Percentiles rank a stretch among this genome's conserved stretches.
phyloP scores from a whole-genome alignment of 2,329 filamentous ascomycete genomes.

The Microdochium bolleyi region DNA sequence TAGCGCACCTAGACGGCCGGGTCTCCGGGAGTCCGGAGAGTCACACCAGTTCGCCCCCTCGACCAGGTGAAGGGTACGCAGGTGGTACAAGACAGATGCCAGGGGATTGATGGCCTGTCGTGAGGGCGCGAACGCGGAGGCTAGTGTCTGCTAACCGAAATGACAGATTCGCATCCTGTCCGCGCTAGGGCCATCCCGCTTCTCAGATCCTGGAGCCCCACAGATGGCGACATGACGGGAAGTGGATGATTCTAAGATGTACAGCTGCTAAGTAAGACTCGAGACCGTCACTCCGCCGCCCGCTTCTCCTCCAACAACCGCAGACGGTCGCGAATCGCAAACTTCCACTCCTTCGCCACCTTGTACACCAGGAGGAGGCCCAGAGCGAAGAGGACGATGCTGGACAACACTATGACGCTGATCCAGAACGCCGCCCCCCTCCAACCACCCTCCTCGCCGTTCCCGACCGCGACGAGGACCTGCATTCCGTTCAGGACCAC shows the following conservation, averaged over 20 bases:
- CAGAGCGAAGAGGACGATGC: constrained; percentile 2
- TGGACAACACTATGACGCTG: constrained; percentile 4
- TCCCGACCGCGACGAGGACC: constrained; percentile 7
- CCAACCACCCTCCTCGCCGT: not conserved
- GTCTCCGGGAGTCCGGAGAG: not conserved
- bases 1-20: not conserved
- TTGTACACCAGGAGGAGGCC: constrained; percentile 6
- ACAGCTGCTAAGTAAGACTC: not conserved
- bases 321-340: constrained; percentile 8
- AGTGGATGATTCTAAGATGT: not conserved
- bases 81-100: not conserved
- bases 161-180: not conserved
- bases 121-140: not conserved
- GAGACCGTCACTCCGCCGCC: not conserved
- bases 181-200: not conserved
- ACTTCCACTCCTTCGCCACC: constrained; percentile 9
- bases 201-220: not conserved
- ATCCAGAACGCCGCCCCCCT: constrained; percentile 5
- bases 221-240: not conserved
- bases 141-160: not conserved
- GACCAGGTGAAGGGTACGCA: not conserved
- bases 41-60: not conserved
- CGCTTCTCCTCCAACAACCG: constrained; percentile 3
- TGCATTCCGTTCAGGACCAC: constrained; percentile 14
- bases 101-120: not conserved